Evolutionary conservation across 179 eudicot genomes (phyloP).

Genomic region (Heliamphora ciliata): DNA sequence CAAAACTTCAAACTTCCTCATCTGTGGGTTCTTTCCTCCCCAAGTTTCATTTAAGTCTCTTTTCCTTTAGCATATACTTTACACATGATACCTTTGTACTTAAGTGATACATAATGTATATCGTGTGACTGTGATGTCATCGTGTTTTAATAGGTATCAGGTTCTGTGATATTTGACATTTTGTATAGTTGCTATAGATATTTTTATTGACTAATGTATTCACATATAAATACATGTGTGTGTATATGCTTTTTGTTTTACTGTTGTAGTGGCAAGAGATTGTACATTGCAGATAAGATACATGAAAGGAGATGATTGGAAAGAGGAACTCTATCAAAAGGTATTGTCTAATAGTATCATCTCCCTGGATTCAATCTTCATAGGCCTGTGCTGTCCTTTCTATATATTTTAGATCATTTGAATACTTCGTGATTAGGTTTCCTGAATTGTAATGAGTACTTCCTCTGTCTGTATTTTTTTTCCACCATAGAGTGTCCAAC

Average conservation of each 20-base stretch:
- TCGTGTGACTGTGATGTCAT: not conserved
- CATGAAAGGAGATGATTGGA: constrained; percentile 53
- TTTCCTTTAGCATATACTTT: not conserved
- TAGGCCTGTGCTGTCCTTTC: too few species aligned
- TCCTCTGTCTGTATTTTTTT: too few species aligned
- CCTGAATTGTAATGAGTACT: too few species aligned
- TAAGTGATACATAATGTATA: not conserved
- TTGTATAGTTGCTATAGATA: not conserved
- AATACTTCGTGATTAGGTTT: too few species aligned
- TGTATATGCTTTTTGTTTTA: not conserved
- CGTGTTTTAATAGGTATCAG: not conserved
- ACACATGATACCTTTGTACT: not conserved
- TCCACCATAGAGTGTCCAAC: too few species aligned
- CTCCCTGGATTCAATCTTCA: not conserved
- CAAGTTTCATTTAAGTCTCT: not conserved
- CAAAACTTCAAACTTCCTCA: not conserved
- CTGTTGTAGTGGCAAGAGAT: constrained; percentile 23
- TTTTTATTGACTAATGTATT: not conserved
- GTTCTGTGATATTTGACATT: not conserved
- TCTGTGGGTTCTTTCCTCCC: not conserved
- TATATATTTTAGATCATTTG: too few species aligned
- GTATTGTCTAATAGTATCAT: constrained; percentile 23
- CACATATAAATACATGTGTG: not conserved
- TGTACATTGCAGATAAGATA: constrained; percentile 45
- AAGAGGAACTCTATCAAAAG: constrained; percentile 71